phyloP scores from a whole-genome alignment of 2,329 filamentous ascomycete genomes.

The Xylaria sp. region DNA sequence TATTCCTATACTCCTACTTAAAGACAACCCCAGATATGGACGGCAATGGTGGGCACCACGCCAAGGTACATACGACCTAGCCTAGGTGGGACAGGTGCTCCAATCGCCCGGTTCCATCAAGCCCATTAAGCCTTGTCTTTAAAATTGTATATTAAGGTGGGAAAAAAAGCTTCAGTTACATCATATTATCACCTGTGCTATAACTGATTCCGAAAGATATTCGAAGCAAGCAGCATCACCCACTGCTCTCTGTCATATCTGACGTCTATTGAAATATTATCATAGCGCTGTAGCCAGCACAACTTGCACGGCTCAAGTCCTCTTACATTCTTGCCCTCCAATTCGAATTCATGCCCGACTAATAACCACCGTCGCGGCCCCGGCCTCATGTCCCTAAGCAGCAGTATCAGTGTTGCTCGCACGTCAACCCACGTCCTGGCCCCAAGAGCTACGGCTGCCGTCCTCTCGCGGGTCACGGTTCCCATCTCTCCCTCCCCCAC shows the following conservation, averaged over 20 bases:
- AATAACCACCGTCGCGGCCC: conserved; percentile 42
- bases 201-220: background rate
- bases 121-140: conserved; percentile 26
- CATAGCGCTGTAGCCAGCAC: conserved; percentile 16
- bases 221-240: background rate
- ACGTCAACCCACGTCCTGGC: conserved; percentile 46
- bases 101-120: conserved; percentile 12
- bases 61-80: conserved; percentile 3
- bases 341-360: conserved; percentile 44
- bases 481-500: conserved; percentile 18
- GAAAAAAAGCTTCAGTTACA: conserved; percentile 32
- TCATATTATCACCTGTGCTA: conserved; percentile 25
- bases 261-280: background rate
- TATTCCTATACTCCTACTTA: background rate
- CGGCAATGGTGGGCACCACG: background rate
- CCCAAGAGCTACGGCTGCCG: conserved; percentile 37
- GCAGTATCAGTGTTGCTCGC: conserved; percentile 46
- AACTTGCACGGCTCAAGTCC: conserved; percentile 21
- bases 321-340: background rate
- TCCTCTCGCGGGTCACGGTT: conserved; percentile 38
- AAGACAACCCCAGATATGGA: background rate
- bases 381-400: conserved; percentile 51
- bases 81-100: conserved; percentile 2
- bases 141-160: conserved; percentile 4
- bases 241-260: background rate